Percentiles rank a stretch among this genome's conserved stretches.
phyloP scores from a whole-genome alignment of 2,329 filamentous ascomycete species.

The Tolypocladium capitatum region DNA sequence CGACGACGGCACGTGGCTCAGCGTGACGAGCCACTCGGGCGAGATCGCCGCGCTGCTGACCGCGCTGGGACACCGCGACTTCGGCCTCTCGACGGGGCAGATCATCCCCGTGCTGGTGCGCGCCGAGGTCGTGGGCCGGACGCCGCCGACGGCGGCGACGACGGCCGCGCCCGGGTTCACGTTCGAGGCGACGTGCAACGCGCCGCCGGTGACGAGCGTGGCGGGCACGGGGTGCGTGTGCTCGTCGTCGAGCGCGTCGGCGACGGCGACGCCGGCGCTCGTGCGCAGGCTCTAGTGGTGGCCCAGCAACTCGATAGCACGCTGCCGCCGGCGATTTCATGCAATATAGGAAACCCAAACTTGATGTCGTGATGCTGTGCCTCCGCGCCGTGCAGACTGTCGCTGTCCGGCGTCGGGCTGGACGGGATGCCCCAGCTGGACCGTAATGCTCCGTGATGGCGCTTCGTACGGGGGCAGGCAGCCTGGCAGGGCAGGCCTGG shows the following conservation, averaged over 20 bases:
- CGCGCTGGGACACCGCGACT: slow-evolving; percentile 47
- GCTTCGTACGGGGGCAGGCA: too few relatives aligned
- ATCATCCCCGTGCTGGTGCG: slow-evolving; percentile 56
- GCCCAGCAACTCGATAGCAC: too few relatives aligned
- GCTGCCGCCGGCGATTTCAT: too few relatives aligned
- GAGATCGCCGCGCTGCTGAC: slow-evolving; percentile 37
- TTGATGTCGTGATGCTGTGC: too few relatives aligned
- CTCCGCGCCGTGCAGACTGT: too few relatives aligned
- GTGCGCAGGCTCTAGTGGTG: not conserved
- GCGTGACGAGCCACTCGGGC: slow-evolving; percentile 47
- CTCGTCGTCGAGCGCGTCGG: slow-evolving; percentile 6
- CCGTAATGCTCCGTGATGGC: too few relatives aligned
- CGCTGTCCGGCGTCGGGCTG: too few relatives aligned
- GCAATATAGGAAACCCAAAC: too few relatives aligned
- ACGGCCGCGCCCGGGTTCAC: slow-evolving; percentile 22
- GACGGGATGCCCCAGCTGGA: too few relatives aligned
- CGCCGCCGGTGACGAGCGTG: slow-evolving; percentile 30
- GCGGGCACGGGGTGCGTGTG: slow-evolving; percentile 29
- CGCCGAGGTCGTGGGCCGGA: slow-evolving; percentile 28
- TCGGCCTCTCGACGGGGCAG: slow-evolving; percentile 50
- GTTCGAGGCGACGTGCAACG: slow-evolving; percentile 27
- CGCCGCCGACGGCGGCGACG: slow-evolving; percentile 16
- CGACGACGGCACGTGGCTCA: slow-evolving; percentile 42
- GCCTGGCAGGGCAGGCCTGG: not conserved
- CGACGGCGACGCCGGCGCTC: slow-evolving; percentile 1